Conservation (phyloP, 192 early-diverging fungal genomes). For the Pecoramyces ruminantium region DNA sequence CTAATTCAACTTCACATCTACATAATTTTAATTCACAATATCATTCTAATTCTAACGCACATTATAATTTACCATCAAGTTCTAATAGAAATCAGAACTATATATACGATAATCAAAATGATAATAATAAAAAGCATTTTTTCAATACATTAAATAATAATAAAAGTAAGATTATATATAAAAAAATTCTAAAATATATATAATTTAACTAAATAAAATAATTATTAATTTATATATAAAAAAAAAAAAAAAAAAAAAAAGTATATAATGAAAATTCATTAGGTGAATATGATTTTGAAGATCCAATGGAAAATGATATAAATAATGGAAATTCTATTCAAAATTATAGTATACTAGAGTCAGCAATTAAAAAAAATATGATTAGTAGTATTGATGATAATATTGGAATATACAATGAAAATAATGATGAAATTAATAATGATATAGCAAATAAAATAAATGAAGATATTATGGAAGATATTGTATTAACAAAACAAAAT, state of each 20-base stretch:
- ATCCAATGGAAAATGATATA: not conserved
- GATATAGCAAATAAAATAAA: not conserved
- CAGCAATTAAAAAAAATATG: not conserved
- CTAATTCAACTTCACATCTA: not conserved
- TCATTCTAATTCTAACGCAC: no score
- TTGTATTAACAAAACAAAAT: not conserved
- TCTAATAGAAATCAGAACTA: not conserved
- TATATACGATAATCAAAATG: not conserved
- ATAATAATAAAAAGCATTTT: not conserved
- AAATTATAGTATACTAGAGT: not conserved
- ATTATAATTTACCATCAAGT: not conserved
- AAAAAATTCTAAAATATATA: no score
- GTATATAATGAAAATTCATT: not conserved
- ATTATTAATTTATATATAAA: no score
- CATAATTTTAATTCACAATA: not conserved
- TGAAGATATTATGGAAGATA: not conserved
- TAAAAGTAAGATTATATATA: not conserved
- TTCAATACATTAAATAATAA: not conserved
- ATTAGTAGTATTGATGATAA: not conserved
- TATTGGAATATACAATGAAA: not conserved
- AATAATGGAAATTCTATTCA: not conserved
- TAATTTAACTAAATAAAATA: no score
- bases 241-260: not conserved
- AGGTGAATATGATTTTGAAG: not conserved
- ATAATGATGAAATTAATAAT: not conserved